A percentile compares a stretch with the other conserved stretches of the same genome.
Conservation (phyloP, 2,329 filamentous ascomycete species). For the Claviceps capensis region DNA sequence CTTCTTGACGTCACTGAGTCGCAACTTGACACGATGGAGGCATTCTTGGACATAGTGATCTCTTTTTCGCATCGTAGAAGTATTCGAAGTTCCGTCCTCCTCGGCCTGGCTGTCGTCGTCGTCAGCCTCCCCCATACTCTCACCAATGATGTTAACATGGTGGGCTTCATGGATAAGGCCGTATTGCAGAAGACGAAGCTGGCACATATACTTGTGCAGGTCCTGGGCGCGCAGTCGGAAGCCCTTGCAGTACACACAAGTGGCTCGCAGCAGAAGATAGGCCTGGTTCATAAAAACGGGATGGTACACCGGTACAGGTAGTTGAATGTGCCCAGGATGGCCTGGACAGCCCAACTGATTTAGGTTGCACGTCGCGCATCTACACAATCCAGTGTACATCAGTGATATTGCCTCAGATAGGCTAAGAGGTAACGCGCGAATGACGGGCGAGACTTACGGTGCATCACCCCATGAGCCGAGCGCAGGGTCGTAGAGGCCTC, state of each 20-base stretch:
- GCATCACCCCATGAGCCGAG: conserved; percentile 82
- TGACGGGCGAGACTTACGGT: conserved; percentile 36
- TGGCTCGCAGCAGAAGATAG: conserved; percentile 68
- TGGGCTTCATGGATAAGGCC: conserved; percentile 62
- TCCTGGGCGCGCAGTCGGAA: conserved; percentile 67
- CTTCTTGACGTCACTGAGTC: conserved; percentile 34
- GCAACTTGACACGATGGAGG: conserved; percentile 46
- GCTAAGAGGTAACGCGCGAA: no score
- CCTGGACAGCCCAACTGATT: conserved; percentile 74
- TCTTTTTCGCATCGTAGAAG: conserved; percentile 37
- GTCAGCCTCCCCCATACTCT: conserved; percentile 20
- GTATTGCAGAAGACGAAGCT: conserved; percentile 72
- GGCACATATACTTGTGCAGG: conserved; percentile 69
- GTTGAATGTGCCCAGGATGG: conserved; percentile 87
- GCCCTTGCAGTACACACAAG: conserved; percentile 82
- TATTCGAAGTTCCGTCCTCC: conserved; percentile 44
- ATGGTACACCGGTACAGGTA: conserved; percentile 88
- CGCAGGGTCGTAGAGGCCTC: conserved; percentile 84
- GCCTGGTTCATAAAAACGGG: conserved; percentile 94
- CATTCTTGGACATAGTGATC: conserved; percentile 59
- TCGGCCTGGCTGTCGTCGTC: conserved; percentile 45
- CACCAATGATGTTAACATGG: conserved; percentile 38
- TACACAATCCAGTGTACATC: conserved; percentile 19
- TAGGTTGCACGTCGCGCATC: conserved; percentile 86
- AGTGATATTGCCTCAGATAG: no score